These are phyloP conservation scores for Colletotrichum truncatum DNA, from an alignment of 2,329 filamentous ascomycete genomes.

Conservation along the genomic window DNA sequence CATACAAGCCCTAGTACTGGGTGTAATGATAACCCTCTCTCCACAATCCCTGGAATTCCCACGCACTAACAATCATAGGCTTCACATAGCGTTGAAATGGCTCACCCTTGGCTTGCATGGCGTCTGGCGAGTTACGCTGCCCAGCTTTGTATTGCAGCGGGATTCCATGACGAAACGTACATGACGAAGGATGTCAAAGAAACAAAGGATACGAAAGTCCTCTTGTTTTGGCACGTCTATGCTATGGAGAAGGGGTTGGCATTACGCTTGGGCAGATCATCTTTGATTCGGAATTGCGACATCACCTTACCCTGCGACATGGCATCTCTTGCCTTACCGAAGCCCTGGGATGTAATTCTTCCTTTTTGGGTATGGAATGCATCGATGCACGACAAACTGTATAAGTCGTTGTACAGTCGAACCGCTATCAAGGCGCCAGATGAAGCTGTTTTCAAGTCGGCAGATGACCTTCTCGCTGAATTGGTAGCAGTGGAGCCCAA, in stretches of 20 bases:
- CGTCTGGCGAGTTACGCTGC: neutral
- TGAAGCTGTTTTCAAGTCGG: neutral
- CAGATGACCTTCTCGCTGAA: neutral
- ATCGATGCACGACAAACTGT: conserved; percentile 58
- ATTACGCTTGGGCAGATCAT: conserved; percentile 66
- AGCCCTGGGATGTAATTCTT: conserved; percentile 51
- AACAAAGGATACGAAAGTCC: neutral
- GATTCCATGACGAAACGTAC: conserved; percentile 31
- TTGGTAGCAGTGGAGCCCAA: neutral
- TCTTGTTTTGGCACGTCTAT: conserved; percentile 61
- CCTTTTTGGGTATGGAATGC: conserved; percentile 56
- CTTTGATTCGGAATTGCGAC: conserved; percentile 66
- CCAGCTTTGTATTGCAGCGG: conserved; percentile 1
- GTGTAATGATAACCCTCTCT: neutral
- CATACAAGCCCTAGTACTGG: neutral
- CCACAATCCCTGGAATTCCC: neutral
- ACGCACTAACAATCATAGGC: neutral
- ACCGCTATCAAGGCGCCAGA: neutral
- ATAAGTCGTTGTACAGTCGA: conserved; percentile 42
- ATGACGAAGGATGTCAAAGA: neutral
- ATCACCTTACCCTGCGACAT: conserved; percentile 53
- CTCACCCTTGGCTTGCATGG: conserved; percentile 11
- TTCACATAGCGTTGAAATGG: conserved; percentile 6
- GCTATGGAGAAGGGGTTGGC: conserved; percentile 67
- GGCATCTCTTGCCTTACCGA: conserved; percentile 35